phyloP scores from a whole-genome alignment of 805 yeast species.

The Saccharomyces cerevisiae region DNA sequence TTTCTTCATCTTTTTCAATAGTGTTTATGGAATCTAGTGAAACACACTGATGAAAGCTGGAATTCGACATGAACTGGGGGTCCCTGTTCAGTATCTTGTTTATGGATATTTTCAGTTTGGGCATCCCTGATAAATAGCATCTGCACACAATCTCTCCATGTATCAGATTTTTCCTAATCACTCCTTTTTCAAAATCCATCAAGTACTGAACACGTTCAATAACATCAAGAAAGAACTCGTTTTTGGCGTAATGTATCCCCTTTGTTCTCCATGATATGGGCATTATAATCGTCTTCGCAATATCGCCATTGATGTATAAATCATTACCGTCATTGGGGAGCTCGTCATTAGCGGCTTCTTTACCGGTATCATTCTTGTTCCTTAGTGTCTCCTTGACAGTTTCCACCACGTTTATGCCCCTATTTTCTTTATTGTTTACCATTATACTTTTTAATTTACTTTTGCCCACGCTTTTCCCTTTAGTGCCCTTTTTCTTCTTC shows the following conservation, averaged over 20 bases:
- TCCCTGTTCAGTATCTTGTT: constrained; percentile 52
- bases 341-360: neutral
- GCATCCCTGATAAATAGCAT: constrained; percentile 86
- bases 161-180: constrained; percentile 58
- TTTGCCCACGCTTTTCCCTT: neutral
- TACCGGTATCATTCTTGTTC: neutral
- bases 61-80: constrained; percentile 45
- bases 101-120: constrained; percentile 63
- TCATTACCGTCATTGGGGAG: constrained; percentile 13
- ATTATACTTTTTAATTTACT: constrained; percentile 1
- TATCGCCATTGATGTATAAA: constrained; percentile 54
- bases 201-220: constrained; percentile 65
- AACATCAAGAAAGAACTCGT: constrained; percentile 84
- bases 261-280: constrained; percentile 88
- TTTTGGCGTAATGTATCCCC: constrained; percentile 78
- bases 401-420: constrained; percentile 5
- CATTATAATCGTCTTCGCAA: constrained; percentile 68
- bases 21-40: constrained; percentile 45
- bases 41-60: constrained; percentile 87
- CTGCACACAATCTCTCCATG: constrained; percentile 66
- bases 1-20: neutral
- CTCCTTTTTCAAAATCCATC: constrained; percentile 51
- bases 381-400: constrained; percentile 2
- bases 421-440: constrained; percentile 1
- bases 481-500: neutral